Evolutionary conservation across 1,139 yeast genomes (phyloP), one percentile per base, ranked within the genome.

Genomic region (Wickerhamomyces sp.): DNA sequence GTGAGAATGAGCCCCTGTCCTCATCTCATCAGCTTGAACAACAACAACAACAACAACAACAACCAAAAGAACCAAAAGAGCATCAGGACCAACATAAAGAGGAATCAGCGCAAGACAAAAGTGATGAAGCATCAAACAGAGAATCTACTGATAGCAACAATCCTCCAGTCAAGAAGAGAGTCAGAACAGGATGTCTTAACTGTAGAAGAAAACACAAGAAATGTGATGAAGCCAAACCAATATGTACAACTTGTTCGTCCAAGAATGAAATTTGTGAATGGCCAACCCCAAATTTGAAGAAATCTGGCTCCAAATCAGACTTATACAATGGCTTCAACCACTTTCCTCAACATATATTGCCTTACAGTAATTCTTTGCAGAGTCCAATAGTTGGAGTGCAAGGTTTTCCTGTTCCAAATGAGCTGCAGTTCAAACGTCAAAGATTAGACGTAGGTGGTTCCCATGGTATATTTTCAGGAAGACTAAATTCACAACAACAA

Each of bases 211-310:
- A 55, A 43, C 63, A 59, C 43, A 58, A 58, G 43, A 59, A 59
- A 33, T 59, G 63, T 37, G 62, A 59, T 40, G 61, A 58, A 34
- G 41, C 45, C 6, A 56, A 56, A 39, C 63, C 63, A 3, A 39
- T 45, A 2, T 59, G 63, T 32, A 62, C 69, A 13, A 76, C 74
- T 46, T 75, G 80, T 53, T 47, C 59, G 18, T 48, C 72, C 13
- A 67, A 73, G 39, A 63, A 72, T 34, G 66, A 75, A 44, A 62
- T 63, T 45, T 75, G 80, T 53, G 69, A 69, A 39, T 75, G 80
- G 80, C 80, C 80, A 2, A 47, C 45, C 13, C 56, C 55, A 23
- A 54, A 45, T 40, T 36, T 48, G 11, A 50, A 47, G 39, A 46
- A 34, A 14, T 36, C 52, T 11, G 41, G 18, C 18, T 39, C 36